Conservation (phyloP, 2,329 filamentous ascomycete genomes). For the Colletotrichum noveboracense region DNA sequence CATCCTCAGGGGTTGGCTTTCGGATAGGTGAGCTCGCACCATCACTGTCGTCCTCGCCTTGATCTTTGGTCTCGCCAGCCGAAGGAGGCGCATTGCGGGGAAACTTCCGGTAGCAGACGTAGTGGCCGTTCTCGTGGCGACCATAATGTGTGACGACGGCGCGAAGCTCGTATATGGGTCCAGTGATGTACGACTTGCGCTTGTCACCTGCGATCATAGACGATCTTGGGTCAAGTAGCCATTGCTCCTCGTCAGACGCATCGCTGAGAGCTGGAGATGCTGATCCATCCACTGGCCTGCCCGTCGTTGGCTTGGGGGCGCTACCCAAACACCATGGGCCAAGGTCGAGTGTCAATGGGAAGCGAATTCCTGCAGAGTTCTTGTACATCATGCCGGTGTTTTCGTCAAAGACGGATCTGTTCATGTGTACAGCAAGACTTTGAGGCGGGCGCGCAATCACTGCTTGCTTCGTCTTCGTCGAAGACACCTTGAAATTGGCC, state of each 20-base stretch:
- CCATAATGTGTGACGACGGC: constrained; percentile 91
- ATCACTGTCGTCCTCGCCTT: constrained; percentile 27
- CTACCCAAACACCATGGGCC: constrained; percentile 85
- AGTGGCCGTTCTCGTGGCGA: constrained; percentile 93
- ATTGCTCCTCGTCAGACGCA: constrained; percentile 60
- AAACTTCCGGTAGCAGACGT: constrained; percentile 86
- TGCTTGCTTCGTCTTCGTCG: constrained; percentile 89
- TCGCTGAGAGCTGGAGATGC: background rate
- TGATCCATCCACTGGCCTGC: constrained; percentile 19
- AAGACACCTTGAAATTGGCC: constrained; percentile 71
- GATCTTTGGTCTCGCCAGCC: constrained; percentile 28
- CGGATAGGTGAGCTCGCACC: constrained; percentile 24
- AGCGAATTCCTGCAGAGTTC: constrained; percentile 80
- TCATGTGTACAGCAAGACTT: constrained; percentile 85
- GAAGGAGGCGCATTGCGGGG: constrained; percentile 35
- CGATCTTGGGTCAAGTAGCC: constrained; percentile 69
- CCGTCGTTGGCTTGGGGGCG: constrained; percentile 31
- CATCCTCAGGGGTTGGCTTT: constrained; percentile 8
- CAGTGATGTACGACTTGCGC: constrained; percentile 55
- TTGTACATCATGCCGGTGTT: constrained; percentile 80
- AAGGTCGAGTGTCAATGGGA: constrained; percentile 77
- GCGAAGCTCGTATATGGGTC: constrained; percentile 75
- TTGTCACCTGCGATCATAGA: constrained; percentile 74
- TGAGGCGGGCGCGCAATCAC: constrained; percentile 83
- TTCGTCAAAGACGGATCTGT: constrained; percentile 90